A percentile compares a stretch with the other conserved stretches of the same genome.
phyloP scores from a whole-genome alignment of 2,329 filamentous ascomycete genomes.

The Trichophyton equinum region DNA sequence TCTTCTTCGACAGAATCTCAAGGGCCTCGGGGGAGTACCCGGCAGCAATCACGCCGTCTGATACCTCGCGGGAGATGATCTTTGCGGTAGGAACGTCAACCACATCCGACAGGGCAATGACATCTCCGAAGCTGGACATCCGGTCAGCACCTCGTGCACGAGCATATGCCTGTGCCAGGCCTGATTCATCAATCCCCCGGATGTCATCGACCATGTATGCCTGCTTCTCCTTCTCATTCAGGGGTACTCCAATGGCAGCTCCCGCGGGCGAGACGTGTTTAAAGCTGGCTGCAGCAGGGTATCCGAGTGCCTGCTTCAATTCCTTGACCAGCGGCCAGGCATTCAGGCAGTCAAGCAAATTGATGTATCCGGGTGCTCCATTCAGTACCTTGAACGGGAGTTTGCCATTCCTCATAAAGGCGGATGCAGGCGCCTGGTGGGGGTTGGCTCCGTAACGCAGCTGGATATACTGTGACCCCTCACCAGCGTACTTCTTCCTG shows the following conservation, averaged over 20 bases:
- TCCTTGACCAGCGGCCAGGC: conserved; percentile 96
- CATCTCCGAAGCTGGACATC: conserved; percentile 96
- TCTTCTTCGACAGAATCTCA: conserved; percentile 92
- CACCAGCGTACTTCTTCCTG: conserved; percentile 85
- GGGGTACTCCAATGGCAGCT: conserved; percentile 80
- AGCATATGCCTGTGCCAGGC: conserved; percentile 86
- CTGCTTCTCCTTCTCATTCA: conserved; percentile 79
- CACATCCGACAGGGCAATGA: conserved; percentile 82
- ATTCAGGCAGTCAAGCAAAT: conserved; percentile 90
- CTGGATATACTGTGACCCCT: conserved; percentile 68
- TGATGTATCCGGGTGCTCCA: conserved; percentile 91
- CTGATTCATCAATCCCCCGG: conserved; percentile 70
- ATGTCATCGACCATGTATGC: conserved; percentile 99
- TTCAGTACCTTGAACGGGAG: conserved; percentile 91
- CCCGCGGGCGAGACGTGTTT: conserved; percentile 98
- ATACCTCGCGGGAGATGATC: conserved; percentile 97
- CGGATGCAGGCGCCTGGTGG: conserved; percentile 91
- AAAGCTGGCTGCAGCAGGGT: conserved; percentile 90
- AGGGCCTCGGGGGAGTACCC: conserved; percentile 75
- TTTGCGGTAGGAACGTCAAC: conserved; percentile 89
- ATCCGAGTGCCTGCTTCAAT: conserved; percentile 73
- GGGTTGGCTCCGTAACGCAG: conserved; percentile 95
- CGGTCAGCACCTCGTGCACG: conserved; percentile 90
- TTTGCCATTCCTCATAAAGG: conserved; percentile 57
- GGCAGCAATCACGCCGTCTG: conserved; percentile 89